Conservation (phyloP, 139 green algal genomes). For the Micromonas pusilla region DNA sequence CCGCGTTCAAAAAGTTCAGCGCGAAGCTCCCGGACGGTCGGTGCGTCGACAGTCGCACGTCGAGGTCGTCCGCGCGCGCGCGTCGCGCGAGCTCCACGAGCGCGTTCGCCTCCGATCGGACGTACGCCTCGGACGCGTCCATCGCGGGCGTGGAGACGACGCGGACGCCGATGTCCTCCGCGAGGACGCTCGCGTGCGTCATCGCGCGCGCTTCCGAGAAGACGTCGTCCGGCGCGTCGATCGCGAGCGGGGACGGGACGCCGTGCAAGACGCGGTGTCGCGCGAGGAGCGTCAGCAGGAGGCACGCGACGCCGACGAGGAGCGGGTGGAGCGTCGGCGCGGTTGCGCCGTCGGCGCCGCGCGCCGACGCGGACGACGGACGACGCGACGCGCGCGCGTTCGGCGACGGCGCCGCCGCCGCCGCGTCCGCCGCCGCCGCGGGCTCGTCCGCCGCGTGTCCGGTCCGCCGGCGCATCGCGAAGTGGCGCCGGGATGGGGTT, state of each 20-base stretch:
- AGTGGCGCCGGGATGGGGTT: no score
- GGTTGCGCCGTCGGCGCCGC: no score
- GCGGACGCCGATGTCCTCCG: background rate
- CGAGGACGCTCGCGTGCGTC: background rate
- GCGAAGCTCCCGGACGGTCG: background rate
- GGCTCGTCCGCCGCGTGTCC: no score
- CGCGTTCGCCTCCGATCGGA: background rate
- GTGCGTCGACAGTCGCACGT: background rate
- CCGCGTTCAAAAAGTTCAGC: background rate
- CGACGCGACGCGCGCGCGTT: no score
- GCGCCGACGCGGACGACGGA: no score
- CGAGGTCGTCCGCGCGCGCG: background rate
- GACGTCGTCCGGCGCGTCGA: background rate
- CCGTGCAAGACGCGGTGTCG: background rate
- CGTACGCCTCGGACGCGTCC: background rate
- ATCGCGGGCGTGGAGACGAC: background rate
- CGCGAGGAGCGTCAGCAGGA: background rate
- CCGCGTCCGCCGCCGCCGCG: no score
- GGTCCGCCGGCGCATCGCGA: no score
- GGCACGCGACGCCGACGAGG: no score
- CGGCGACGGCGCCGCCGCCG: no score
- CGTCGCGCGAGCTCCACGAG: background rate
- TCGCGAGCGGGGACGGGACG: background rate
- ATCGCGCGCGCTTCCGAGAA: background rate
- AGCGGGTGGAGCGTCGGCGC: no score